Base-by-base conservation (phyloP, 345 rosid species). In the Murraya paniculata region DNA sequence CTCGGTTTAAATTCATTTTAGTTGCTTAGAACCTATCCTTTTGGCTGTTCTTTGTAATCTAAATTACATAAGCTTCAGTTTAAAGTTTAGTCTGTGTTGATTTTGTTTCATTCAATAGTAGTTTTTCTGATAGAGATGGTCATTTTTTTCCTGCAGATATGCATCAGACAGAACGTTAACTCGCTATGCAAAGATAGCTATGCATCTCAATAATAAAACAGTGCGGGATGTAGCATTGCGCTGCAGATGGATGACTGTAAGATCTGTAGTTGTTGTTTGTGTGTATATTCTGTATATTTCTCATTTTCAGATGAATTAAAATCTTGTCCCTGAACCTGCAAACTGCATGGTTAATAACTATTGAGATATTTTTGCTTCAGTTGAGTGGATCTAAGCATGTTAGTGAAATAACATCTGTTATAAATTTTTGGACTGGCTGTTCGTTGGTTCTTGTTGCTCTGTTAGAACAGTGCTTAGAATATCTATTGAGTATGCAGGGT, bases 221-320 rank as follows among this genome's bases (percentile, higher is more conserved):
- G 85, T 90, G 21, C 84, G 98, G 30, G 98, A 95, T 75, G 93
- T 95, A 72, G 98, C 97, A 45, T 56, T 83, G 83, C 98, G 98
- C 69, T 85, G 92, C 87, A 83, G 84, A 79, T 91, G 97, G 98
- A 84, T 89, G 86, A 74, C 85, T 68, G 90, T 92, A 81, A 82
- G 85, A 70, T 68, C 53, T 72, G 66, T 48, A 73, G 8, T 10
- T 76, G 16, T 58, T 58, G 4, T 71, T 6, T 73, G 24, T 48
- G 50, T 68, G 45, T 50, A 18, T 16, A 50, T 50, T 50, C 75
- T 65, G 74, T 72, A 76, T 24, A 39, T 68, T 71, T 68, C 7
- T 61, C 35, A 28, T 74, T 30, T 77, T 11, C 45, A 16, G 33
- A 55, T 59, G 13, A 11, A 48, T 70, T 24, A 10, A 30, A 68